phyloP scores from a whole-genome alignment of 345 rosid genomes.

The Erysimum cheiranthoides region DNA sequence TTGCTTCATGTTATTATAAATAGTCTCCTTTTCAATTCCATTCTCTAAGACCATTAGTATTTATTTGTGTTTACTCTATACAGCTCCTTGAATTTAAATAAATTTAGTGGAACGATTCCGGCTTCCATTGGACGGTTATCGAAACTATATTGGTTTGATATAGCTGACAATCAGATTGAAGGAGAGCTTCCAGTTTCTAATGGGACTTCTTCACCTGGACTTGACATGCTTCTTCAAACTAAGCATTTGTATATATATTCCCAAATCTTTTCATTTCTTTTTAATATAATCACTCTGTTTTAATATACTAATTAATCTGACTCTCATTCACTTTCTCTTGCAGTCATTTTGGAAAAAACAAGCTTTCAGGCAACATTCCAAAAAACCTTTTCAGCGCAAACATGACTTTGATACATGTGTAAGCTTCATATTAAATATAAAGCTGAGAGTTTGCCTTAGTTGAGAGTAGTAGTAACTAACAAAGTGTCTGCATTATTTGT shows the following conservation, averaged over 20 bases:
- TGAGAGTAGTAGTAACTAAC: neutral
- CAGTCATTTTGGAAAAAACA: slow-evolving; percentile 83
- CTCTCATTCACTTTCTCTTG: slow-evolving; percentile 8
- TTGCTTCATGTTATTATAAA: slow-evolving; percentile 12
- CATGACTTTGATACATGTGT: slow-evolving; percentile 82
- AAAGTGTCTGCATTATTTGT: neutral
- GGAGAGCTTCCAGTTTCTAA: slow-evolving; percentile 81
- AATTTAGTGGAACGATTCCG: slow-evolving; percentile 76
- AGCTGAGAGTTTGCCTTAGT: neutral
- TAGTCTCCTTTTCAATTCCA: neutral
- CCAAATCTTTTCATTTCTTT: slow-evolving; percentile 12
- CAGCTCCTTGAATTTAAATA: slow-evolving; percentile 82
- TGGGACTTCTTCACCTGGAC: slow-evolving; percentile 71
- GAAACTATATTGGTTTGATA: slow-evolving; percentile 80
- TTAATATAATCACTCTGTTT: neutral
- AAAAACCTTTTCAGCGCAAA: slow-evolving; percentile 62
- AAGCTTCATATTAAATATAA: slow-evolving; percentile 42
- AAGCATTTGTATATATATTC: slow-evolving; percentile 73
- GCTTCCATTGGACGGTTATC: slow-evolving; percentile 69
- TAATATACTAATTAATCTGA: slow-evolving; percentile 13
- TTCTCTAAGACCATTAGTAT: neutral
- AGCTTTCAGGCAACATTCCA: slow-evolving; percentile 72
- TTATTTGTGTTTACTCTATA: slow-evolving; percentile 28
- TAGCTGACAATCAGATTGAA: slow-evolving; percentile 73
- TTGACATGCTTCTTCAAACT: slow-evolving; percentile 67